These are phyloP conservation scores for Trametes maxima DNA, from an alignment of 768 basidiomycete genomes.

Conservation along the genomic window DNA sequence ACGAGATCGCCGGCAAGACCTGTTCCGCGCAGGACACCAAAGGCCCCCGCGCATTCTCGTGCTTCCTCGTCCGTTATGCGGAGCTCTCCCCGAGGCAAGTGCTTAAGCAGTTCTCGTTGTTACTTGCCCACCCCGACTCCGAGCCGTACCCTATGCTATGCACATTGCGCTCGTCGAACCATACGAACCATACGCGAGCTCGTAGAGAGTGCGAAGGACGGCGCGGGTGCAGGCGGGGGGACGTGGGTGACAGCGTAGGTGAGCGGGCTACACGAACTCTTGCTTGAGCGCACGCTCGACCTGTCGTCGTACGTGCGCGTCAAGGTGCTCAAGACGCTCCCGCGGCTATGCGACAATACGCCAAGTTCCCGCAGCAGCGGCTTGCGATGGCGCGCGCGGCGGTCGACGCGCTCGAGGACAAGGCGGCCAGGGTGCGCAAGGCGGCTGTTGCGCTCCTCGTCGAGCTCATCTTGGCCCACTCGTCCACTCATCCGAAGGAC, in stretches of 20 bases:
- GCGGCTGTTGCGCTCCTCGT: constrained; percentile 75
- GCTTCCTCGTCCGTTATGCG: constrained; percentile 78
- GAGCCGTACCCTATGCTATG: constrained; percentile 99
- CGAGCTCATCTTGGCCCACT: constrained; percentile 82
- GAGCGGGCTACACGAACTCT: constrained; percentile 75
- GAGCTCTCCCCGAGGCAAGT: constrained; percentile 81
- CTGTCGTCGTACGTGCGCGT: constrained; percentile 87
- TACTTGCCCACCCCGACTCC: constrained; percentile 86
- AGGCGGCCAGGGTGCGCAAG: constrained; percentile 84
- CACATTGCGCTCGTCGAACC: constrained; percentile 93
- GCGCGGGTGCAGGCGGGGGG: background rate
- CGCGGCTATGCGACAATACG: constrained; percentile 75
- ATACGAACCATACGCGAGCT: constrained; percentile 87
- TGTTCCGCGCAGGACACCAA: constrained; percentile 87
- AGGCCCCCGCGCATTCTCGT: constrained; percentile 81
- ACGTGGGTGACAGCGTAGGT: constrained; percentile 44
- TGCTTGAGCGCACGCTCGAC: constrained; percentile 88
- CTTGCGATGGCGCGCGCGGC: constrained; percentile 76
- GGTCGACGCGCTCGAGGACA: constrained; percentile 83
- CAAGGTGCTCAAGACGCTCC: constrained; percentile 79
- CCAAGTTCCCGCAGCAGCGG: constrained; percentile 87
- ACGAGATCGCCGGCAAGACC: constrained; percentile 78
- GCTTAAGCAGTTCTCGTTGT: constrained; percentile 85
- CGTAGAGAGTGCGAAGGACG: constrained; percentile 48
- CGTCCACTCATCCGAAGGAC: constrained; percentile 42